Base-by-base conservation (phyloP, 208 protist species). In the Balamuthia mandrillaris region DNA sequence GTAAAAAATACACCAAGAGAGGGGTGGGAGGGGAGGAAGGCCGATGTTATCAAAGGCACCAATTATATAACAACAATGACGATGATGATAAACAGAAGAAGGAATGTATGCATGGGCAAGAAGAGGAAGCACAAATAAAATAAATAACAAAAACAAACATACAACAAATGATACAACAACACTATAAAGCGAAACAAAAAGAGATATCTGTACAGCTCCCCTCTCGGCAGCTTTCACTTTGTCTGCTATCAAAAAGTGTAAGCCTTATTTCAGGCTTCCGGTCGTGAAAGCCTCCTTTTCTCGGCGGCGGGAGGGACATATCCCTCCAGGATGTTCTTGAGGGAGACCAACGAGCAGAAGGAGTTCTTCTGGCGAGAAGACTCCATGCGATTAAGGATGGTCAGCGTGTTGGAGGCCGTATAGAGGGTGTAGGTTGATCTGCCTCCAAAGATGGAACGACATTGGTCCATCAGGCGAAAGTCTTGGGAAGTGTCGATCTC, bases 331-430 rank as follows among this genome's bases (percentile, higher is more conserved):
- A 77, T 24, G 66, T 42, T 54, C 66, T 77, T 77, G 66, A 77
- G 66, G n/a, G 3, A 24, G 66, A 42, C 66, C 66, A 77, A 42
- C 41, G 44, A 54, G 42, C 41, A 56, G 66, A 77, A 77, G 21
- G 66, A 77, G 66, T 77, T 77, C 66, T 77, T 77, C 66, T 77
- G 66, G 66, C 66, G 66, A 18, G 66, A 77, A 42, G 66, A 39
- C 66, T 77, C 66, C 66, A 77, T 77, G 29, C 52, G 41, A 42
- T 77, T 77, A 42, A 77, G 66, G 66, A 77, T 77, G 42, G 66
- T 77, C 21, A 77, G n/a, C 9, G 66, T 77, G 5, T 35, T 24
- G 6, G 21, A 16, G 66, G 66, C 41, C 39, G 66, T 54, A 42
- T 77, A 77, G 66, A 77, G 66, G 6, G 66, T 77, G 66, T 77